A percentile compares a stretch with the other conserved stretches of the same genome.
Evolutionary conservation across 169 alveolate genomes (phyloP).

Genomic region (Eimeria nieschulzi): DNA sequence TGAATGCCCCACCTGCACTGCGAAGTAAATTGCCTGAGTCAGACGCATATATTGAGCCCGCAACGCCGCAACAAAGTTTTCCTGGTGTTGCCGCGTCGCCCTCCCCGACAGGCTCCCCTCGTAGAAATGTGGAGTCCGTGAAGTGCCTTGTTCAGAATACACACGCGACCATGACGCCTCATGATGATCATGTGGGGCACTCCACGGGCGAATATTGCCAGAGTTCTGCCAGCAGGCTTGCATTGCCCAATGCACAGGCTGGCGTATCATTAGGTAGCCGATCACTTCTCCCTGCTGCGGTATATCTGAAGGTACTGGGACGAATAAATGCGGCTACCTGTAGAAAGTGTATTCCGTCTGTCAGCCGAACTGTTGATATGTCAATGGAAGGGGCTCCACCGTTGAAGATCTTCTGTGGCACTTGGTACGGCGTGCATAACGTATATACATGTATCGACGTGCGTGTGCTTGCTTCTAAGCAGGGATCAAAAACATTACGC

Average conservation of each 20-base stretch:
- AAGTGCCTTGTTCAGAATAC: too few species aligned
- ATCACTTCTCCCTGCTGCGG: background rate
- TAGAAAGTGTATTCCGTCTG: background rate
- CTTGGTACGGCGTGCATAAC: background rate
- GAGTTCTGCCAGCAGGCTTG: background rate
- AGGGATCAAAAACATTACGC: background rate
- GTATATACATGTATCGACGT: too few species aligned
- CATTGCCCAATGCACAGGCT: background rate
- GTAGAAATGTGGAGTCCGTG: too few species aligned
- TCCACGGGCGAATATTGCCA: too few species aligned
- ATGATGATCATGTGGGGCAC: too few species aligned
- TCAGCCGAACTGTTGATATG: background rate
- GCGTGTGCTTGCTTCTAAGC: background rate
- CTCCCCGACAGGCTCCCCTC: too few species aligned
- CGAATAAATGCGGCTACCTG: background rate
- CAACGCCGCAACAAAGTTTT: too few species aligned
- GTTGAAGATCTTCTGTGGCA: background rate
- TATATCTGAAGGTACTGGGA: background rate
- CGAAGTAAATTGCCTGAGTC: too few species aligned
- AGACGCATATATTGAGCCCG: too few species aligned
- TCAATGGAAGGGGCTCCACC: conserved; percentile 5
- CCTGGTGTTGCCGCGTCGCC: too few species aligned
- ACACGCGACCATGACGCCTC: too few species aligned
- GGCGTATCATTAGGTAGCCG: background rate
- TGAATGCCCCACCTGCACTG: too few species aligned